These are phyloP conservation scores for Austroboletus niveus DNA, from an alignment of 1,284 basidiomycete species.

Conservation along the genomic window DNA sequence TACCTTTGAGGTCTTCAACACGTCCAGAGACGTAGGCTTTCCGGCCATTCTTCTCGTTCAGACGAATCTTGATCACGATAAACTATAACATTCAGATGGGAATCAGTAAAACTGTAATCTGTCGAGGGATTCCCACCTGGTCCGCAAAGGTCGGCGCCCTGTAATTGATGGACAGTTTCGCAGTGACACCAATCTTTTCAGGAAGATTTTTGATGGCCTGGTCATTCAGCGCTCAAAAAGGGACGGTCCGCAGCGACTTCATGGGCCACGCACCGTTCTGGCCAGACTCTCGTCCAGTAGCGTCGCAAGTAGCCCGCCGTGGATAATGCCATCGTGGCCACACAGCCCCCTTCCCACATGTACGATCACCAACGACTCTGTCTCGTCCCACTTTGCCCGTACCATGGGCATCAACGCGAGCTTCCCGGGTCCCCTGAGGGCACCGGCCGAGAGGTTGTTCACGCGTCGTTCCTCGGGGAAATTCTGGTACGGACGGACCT, in stretches of 20 bases:
- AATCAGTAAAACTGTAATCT: background rate
- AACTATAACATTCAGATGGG: conserved; percentile 44
- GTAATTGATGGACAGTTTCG: conserved; percentile 74
- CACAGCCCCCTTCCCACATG: conserved; percentile 88
- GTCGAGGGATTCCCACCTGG: conserved; percentile 50
- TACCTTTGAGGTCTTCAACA: conserved; percentile 79
- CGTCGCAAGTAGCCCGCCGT: conserved; percentile 91
- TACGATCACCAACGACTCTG: conserved; percentile 65
- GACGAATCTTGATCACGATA: conserved; percentile 65
- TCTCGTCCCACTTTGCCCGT: conserved; percentile 73
- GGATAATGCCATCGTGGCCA: conserved; percentile 91
- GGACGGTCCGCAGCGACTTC: conserved; percentile 1
- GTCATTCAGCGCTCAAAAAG: conserved; percentile 1
- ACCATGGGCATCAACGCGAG: conserved; percentile 78
- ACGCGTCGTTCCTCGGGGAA: conserved; percentile 69
- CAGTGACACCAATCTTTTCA: conserved; percentile 91
- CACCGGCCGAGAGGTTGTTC: conserved; percentile 83
- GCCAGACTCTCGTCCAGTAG: conserved; percentile 87
- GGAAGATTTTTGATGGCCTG: conserved; percentile 81
- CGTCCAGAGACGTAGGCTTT: conserved; percentile 72
- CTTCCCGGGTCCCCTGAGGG: conserved; percentile 82
- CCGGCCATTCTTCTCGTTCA: conserved; percentile 69
- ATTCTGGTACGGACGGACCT: conserved; percentile 72
- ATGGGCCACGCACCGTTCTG: conserved; percentile 55
- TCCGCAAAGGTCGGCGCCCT: conserved; percentile 81